Conservation (phyloP, 2,329 filamentous ascomycete species). For the Ascochyta pisi region DNA sequence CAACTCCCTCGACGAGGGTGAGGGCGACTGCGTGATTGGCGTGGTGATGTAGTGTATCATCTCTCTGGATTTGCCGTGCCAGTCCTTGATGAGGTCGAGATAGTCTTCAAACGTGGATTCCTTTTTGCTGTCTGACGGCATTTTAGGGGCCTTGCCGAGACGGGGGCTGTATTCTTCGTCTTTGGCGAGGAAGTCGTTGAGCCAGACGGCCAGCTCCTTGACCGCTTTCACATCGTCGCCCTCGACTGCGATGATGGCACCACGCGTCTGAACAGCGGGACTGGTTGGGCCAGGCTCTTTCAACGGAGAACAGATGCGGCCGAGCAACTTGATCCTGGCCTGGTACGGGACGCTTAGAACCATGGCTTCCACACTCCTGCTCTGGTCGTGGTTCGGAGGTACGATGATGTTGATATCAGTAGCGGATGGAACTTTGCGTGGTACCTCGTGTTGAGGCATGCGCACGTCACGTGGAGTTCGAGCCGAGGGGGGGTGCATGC, state of each 20-base stretch:
- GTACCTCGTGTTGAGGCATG: slow-evolving; percentile 2
- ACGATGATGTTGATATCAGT: slow-evolving; percentile 34
- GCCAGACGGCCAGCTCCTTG: slow-evolving; percentile 68
- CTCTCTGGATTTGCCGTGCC: slow-evolving; percentile 77
- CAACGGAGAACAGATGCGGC: slow-evolving; percentile 76
- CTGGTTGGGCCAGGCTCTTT: slow-evolving; percentile 35
- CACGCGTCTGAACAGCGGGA: slow-evolving; percentile 60
- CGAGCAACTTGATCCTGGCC: slow-evolving; percentile 78
- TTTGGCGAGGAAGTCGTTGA: slow-evolving; percentile 62
- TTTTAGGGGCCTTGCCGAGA: slow-evolving; percentile 58
- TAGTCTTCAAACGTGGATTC: slow-evolving; percentile 61
- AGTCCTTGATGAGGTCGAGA: slow-evolving; percentile 70
- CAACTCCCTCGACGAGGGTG: slow-evolving; percentile 21
- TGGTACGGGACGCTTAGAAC: slow-evolving; percentile 77
- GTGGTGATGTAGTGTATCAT: slow-evolving; percentile 66
- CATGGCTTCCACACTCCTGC: slow-evolving; percentile 67
- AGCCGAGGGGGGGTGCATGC: slow-evolving; percentile 37
- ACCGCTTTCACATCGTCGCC: slow-evolving; percentile 72
- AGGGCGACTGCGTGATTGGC: slow-evolving; percentile 12
- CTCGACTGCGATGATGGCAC: slow-evolving; percentile 83
- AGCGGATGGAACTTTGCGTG: slow-evolving; percentile 19
- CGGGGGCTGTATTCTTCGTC: slow-evolving; percentile 60
- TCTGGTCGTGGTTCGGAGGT: slow-evolving; percentile 47
- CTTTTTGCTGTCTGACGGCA: slow-evolving; percentile 45
- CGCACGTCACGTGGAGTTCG: slow-evolving; percentile 41